Evolutionary conservation across 176 grass and related monocot genomes (phyloP).

Genomic region (Musa itinerans): DNA sequence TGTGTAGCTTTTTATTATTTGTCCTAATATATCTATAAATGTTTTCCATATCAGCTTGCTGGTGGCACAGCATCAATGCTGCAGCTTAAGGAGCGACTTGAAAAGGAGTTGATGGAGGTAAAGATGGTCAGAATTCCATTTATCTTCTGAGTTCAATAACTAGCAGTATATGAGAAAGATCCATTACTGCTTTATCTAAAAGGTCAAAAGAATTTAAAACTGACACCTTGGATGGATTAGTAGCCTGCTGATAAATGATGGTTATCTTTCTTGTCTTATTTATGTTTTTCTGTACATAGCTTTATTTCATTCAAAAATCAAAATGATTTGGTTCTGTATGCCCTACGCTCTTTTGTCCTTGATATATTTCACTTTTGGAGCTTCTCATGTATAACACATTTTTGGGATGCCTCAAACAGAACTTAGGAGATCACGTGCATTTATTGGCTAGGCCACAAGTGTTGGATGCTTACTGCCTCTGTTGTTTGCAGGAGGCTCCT

Average conservation of each 20-base stretch:
- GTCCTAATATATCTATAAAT: conserved; percentile 16
- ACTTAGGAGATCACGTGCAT: neutral
- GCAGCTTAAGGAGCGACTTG: conserved; percentile 94
- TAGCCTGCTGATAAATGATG: neutral
- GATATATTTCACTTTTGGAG: neutral
- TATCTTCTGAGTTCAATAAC: neutral
- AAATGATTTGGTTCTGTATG: neutral
- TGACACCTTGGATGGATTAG: neutral
- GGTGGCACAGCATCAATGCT: conserved; percentile 92
- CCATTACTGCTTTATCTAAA: neutral
- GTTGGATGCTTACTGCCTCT: neutral
- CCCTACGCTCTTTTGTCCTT: neutral
- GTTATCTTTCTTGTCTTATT: neutral
- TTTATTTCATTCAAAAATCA: neutral
- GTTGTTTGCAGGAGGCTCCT: conserved; percentile 58
- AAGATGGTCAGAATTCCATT: neutral
- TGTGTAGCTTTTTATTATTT: neutral
- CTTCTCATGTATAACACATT: neutral
- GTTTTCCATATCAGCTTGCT: conserved; percentile 56
- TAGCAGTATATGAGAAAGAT: neutral
- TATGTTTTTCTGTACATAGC: neutral
- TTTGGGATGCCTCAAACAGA: neutral
- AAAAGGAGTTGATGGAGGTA: conserved; percentile 98
- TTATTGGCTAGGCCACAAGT: neutral
- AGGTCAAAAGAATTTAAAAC: neutral